phyloP scores from a whole-genome alignment of 2,329 filamentous ascomycete genomes.

The Arthrobotrys pseudoclavata region DNA sequence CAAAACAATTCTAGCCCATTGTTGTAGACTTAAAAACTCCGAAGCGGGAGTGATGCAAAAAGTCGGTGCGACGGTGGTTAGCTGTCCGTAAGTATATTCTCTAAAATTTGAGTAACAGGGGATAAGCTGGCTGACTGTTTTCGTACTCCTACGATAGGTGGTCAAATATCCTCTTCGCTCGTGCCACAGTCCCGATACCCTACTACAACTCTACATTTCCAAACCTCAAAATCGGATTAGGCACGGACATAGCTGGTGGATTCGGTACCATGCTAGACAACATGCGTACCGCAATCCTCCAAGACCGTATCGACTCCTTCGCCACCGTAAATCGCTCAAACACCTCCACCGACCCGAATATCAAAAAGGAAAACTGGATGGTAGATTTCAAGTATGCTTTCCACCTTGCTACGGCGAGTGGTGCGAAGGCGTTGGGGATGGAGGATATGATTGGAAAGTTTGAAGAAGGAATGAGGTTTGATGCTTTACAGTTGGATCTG shows the following conservation, averaged over 20 bases:
- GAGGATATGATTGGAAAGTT: slow-evolving; percentile 60
- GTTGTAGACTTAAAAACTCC: slow-evolving; percentile 73
- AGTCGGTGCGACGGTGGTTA: slow-evolving; percentile 59
- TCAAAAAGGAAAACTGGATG: slow-evolving; percentile 44
- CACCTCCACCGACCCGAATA: slow-evolving; percentile 3
- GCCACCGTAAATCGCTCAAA: slow-evolving; percentile 33
- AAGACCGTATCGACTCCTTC: slow-evolving; percentile 62
- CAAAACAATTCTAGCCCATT: slow-evolving; percentile 76
- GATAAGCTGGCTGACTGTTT: neutral
- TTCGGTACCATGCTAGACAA: slow-evolving; percentile 60
- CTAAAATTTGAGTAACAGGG: neutral
- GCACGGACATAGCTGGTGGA: slow-evolving; percentile 62
- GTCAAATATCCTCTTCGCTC: slow-evolving; percentile 63
- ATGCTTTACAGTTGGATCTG: slow-evolving; percentile 62
- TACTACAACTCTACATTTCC: slow-evolving; percentile 48
- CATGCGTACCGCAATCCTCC: slow-evolving; percentile 61
- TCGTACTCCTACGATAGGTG: slow-evolving; percentile 31
- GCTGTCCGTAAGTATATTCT: slow-evolving; percentile 61
- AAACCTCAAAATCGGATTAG: slow-evolving; percentile 61
- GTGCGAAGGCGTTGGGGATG: slow-evolving; percentile 61
- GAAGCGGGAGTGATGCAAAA: slow-evolving; percentile 68
- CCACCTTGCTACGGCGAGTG: slow-evolving; percentile 62
- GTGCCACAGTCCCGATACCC: slow-evolving; percentile 62
- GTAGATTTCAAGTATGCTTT: slow-evolving; percentile 62
- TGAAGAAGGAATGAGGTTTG: slow-evolving; percentile 62